These are phyloP conservation scores for Ormosia semicastrata DNA, from an alignment of 306 rosid species.

Conservation along the genomic window DNA sequence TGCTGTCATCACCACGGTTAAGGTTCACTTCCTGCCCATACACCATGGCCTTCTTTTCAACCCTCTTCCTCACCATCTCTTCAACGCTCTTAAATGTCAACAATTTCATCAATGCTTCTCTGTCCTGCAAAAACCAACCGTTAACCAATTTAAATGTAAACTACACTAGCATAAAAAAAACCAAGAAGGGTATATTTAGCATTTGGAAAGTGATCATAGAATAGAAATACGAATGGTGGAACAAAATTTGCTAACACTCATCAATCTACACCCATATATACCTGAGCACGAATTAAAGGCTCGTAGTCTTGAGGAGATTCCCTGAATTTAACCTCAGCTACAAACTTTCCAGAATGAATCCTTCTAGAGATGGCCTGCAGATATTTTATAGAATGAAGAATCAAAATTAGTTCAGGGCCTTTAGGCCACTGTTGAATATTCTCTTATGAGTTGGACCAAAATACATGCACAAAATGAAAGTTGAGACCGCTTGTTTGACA, in stretches of 20 bases:
- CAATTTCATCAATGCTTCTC: slow-evolving; percentile 71
- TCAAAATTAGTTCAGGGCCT: neutral
- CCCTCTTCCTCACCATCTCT: slow-evolving; percentile 78
- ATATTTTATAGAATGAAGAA: neutral
- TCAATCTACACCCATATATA: slow-evolving; percentile 16
- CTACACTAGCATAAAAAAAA: neutral
- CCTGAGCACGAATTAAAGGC: slow-evolving; percentile 79
- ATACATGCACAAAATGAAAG: neutral
- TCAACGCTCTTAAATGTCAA: slow-evolving; percentile 72
- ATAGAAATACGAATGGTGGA: neutral
- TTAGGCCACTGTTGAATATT: neutral
- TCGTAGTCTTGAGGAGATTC: slow-evolving; percentile 73
- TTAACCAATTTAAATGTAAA: neutral
- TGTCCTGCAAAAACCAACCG: slow-evolving; percentile 49
- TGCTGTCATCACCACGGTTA: neutral
- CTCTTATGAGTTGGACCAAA: neutral
- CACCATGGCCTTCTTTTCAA: slow-evolving; percentile 71
- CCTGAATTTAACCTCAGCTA: slow-evolving; percentile 90
- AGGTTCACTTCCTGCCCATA: slow-evolving; percentile 68
- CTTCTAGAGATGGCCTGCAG: slow-evolving; percentile 87
- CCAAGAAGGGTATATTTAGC: neutral
- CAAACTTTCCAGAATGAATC: slow-evolving; percentile 87
- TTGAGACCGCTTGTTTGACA: neutral
- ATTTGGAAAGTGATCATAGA: neutral
- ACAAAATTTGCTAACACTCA: neutral